Evolutionary conservation across 2,329 filamentous ascomycete genomes (phyloP), one percentile per base, ranked within the genome.

Genomic region (Nemania diffusa): DNA sequence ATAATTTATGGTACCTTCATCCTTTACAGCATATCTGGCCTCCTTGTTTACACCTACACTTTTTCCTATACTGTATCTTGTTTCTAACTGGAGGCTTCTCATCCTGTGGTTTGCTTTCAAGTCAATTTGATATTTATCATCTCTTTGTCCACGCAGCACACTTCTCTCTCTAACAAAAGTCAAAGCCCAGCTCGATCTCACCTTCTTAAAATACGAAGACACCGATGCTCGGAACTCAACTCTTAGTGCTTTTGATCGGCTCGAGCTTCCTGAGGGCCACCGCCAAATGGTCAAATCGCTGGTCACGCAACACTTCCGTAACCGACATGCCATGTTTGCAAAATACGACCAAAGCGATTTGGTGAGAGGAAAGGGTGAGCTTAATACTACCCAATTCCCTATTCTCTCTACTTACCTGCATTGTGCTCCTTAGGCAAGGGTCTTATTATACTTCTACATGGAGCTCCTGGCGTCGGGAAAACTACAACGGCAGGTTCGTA

Each of bases 311-410:
- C 78, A 80, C 52, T 79, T 77, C 34, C 71, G 74, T 17, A 68
- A 77, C 59, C 78, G 71, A 46, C 46, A 71, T 9, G 69, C 67
- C 7, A 29, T 40, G 4, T 46, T 46, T 0, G 72, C 73, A 0
- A 70, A 74, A 4, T 46, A 57, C 0, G 74, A 75, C 0, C 72
- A 75, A 24, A 64, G 70, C 13, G 78, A 80, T 22, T 70, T 79
- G 11, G 73, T 80, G 0, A 65, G 61, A 1, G 77, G 78, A 0
- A 80, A 79, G 73, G 78, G 77, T 78, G 9, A 17, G 27, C 34
- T 11, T 13, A 11, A 27, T 7, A 7, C 48, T 50, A 7, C 15
- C 40, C 40, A 40, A 15, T 13, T 13, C 11, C 34, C 6, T 13
- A 40, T n/a, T 44, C 4, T n/a, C 15, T 15, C 15, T 40, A 15